A percentile compares a stretch with the other conserved stretches of the same genome.
Evolutionary conservation across 495 filamentous ascomycete species (phyloP).

Genomic region (Penicillium arizonense): DNA sequence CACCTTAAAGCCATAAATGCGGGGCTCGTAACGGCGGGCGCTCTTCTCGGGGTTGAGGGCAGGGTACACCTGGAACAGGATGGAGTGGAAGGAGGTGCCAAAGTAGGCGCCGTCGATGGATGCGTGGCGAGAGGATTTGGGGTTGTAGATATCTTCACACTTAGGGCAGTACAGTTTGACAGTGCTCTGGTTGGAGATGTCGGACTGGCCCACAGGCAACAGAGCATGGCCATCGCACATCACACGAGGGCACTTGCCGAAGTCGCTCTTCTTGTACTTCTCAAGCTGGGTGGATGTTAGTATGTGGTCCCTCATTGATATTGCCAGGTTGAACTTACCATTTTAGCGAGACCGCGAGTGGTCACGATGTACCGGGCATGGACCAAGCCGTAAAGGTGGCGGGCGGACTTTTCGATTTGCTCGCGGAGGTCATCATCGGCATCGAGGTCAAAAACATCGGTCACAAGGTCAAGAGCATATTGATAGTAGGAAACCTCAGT

Average conservation of each 20-base stretch:
- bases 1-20: constrained; percentile 91
- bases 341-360: constrained; percentile 88
- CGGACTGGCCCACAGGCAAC: constrained; percentile 88
- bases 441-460: constrained; percentile 99
- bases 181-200: constrained; percentile 77
- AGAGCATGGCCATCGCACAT: constrained; percentile 89
- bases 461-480: constrained; percentile 97
- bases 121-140: constrained; percentile 94
- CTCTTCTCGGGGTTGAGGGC: constrained; percentile 82
- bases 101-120: constrained; percentile 98
- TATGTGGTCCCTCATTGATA: background rate
- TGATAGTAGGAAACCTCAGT: constrained; percentile 98
- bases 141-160: constrained; percentile 98
- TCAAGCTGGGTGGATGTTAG: constrained; percentile 65
- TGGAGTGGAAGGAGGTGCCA: constrained; percentile 96
- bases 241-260: constrained; percentile 96
- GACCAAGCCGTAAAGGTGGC: constrained; percentile 94
- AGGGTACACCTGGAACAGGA: constrained; percentile 97
- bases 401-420: constrained; percentile 95
- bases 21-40: constrained; percentile 79
- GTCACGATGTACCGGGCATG: constrained; percentile 98
- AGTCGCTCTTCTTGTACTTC: constrained; percentile 97
- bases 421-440: constrained; percentile 98
- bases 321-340: constrained; percentile 58
- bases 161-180: constrained; percentile 96